Conservation (phyloP, 2,329 filamentous ascomycete species). For the Colletotrichum chlorophyti region DNA sequence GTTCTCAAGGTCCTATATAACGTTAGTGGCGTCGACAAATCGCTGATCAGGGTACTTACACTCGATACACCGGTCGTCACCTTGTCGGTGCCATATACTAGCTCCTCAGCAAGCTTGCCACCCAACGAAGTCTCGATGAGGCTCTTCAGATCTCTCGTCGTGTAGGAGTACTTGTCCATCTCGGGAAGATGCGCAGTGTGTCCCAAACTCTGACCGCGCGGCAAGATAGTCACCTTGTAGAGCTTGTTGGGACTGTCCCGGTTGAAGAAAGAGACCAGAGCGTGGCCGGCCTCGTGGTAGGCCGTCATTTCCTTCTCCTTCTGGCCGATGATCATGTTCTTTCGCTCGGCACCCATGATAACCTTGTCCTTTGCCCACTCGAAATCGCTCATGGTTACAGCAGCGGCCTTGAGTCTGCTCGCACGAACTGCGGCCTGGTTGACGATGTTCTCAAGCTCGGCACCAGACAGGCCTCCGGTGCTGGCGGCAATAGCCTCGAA, state of each 20-base stretch:
- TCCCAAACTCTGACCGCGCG: conserved; percentile 84
- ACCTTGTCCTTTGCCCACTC: conserved; percentile 99
- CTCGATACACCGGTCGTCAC: conserved; percentile 88
- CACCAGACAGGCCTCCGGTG: conserved; percentile 91
- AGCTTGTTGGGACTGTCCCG: conserved; percentile 75
- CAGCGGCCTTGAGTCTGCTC: conserved; percentile 81
- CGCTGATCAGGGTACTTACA: conserved; percentile 55
- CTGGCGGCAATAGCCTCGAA: conserved; percentile 83
- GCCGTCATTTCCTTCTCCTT: conserved; percentile 97
- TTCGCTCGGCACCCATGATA: conserved; percentile 93
- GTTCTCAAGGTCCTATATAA: conserved; percentile 75
- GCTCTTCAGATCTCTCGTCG: conserved; percentile 83
- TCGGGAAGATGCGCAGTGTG: conserved; percentile 88
- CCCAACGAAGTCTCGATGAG: conserved; percentile 83
- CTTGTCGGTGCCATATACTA: conserved; percentile 89
- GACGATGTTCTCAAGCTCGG: conserved; percentile 94
- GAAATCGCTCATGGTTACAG: conserved; percentile 81
- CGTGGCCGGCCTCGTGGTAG: conserved; percentile 95
- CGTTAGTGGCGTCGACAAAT: conserved; percentile 33
- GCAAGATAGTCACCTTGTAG: conserved; percentile 98
- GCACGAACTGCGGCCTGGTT: conserved; percentile 96
- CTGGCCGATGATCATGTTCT: conserved; percentile 86
- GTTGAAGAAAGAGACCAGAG: conserved; percentile 85
- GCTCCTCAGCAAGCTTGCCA: conserved; percentile 88
- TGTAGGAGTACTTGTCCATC: conserved; percentile 90